Base-by-base conservation (phyloP, 257 asterid genomes). In the Gardenia jasminoides region DNA sequence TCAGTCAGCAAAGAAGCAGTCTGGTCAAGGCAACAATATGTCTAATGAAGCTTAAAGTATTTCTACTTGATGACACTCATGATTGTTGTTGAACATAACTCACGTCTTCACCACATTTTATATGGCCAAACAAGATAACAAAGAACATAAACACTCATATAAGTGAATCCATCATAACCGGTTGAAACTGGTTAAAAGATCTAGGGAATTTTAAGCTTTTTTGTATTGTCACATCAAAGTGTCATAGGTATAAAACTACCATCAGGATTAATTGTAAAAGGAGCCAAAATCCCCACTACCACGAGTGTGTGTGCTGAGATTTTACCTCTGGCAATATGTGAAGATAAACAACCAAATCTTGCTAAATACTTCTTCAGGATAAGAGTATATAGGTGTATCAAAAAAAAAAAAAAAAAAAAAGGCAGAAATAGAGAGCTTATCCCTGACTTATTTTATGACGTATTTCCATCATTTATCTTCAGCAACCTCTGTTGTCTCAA, bases 241-340 rank as follows among this genome's bases (percentile, higher is more conserved):
- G 10, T 1, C 6, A 31, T 11, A 16, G 17, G 6, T 54, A 54
- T 3, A 24, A 54, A 54, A 54, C 1, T 19, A 54, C 61, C n/a
- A 54, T 54, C 61, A 54, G 24, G 20, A 16, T 54, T 54, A 54
- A 54, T 54, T 19, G 20, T 54, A 54, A 54, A 36, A 3, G n/a
- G n/a, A 17, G 20, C n/a, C 24, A 54, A 5, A 54, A 19, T 5
- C 8, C 7, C 61, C 61, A 54, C 61, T 5, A 54, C 26, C 7
- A 0, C 64, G 44, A 62, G 11, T 17, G 44, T 0, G 9, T 43
- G 10, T 46, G 15, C 6, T 20, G 22, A 3, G 47, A 19, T 10
- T 68, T 66, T 85, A 95, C 99, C 98, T 92, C 99, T 52, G 98
- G 97, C 28, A 94, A 86, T 85, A 96, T 91, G 79, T 96, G 95